Evolutionary conservation across 768 basidiomycete genomes (phyloP).

Genomic region (Podaxis carcinomalis): DNA sequence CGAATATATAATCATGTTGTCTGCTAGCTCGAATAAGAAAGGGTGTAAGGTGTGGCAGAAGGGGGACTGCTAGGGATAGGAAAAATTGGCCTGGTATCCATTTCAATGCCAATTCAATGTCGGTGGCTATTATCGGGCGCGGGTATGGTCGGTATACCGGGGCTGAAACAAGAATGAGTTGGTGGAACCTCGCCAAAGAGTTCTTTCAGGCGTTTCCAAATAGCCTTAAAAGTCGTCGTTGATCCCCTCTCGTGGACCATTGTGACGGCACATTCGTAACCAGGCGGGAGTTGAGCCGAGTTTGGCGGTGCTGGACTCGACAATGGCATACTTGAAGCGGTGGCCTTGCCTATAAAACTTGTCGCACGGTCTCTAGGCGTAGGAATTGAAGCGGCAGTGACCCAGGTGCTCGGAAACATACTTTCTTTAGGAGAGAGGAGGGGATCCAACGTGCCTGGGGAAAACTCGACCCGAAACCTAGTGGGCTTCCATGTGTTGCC

Average conservation of each 20-base stretch:
- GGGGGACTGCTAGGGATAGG: neutral
- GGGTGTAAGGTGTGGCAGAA: neutral
- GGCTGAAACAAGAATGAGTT: slow-evolving; percentile 34
- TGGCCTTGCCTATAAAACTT: slow-evolving; percentile 12
- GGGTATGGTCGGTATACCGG: slow-evolving; percentile 36
- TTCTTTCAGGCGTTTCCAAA: slow-evolving; percentile 69
- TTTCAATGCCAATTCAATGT: neutral
- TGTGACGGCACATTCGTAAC: slow-evolving; percentile 57
- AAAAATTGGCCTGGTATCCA: neutral
- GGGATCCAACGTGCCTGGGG: neutral
- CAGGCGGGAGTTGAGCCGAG: slow-evolving; percentile 26
- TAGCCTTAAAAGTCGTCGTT: slow-evolving; percentile 74
- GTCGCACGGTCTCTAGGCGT: slow-evolving; percentile 3
- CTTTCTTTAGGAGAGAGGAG: slow-evolving; percentile 16
- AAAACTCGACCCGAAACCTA: slow-evolving; percentile 82
- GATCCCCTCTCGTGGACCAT: slow-evolving; percentile 91
- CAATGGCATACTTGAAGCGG: slow-evolving; percentile 17
- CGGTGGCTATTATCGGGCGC: slow-evolving; percentile 33
- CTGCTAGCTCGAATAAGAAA: neutral
- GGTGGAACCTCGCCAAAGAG: slow-evolving; percentile 48
- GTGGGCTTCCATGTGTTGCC: slow-evolving; percentile 62
- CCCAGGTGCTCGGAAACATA: slow-evolving; percentile 14
- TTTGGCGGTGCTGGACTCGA: slow-evolving; percentile 15
- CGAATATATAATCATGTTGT: neutral
- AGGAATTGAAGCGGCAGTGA: slow-evolving; percentile 14